These are phyloP conservation scores for Pyricularia sp. DNA, from an alignment of 2,329 filamentous ascomycete genomes.

Conservation along the genomic window DNA sequence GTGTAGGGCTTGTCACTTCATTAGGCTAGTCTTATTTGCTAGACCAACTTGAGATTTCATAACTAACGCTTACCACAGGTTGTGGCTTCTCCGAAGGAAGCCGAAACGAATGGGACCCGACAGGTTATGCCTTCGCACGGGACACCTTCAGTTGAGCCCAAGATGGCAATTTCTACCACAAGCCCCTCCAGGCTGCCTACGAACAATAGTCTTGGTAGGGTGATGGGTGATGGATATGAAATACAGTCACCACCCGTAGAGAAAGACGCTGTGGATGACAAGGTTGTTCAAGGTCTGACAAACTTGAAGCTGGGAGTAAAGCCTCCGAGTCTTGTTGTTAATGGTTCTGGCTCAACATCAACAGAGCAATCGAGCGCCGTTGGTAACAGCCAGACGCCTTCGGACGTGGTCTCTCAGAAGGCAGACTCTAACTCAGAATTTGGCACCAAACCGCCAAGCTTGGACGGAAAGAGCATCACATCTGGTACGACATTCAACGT, in stretches of 20 bases:
- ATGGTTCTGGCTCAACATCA: conserved; percentile 30
- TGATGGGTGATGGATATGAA: not conserved
- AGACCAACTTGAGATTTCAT: conserved; percentile 1
- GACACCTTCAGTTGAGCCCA: not conserved
- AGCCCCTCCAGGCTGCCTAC: not conserved
- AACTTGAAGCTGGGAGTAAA: conserved; percentile 16
- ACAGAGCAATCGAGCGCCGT: conserved; percentile 20
- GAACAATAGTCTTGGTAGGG: not conserved
- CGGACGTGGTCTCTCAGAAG: conserved; percentile 41
- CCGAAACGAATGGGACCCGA: conserved; percentile 5
- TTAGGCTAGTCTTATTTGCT: not conserved
- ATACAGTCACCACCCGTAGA: not conserved
- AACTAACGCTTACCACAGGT: conserved; percentile 8
- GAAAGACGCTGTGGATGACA: conserved; percentile 6
- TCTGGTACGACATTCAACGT: conserved; percentile 82
- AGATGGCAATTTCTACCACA: not conserved
- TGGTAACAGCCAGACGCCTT: conserved; percentile 29
- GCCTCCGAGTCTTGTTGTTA: conserved; percentile 33
- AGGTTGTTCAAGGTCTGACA: conserved; percentile 17
- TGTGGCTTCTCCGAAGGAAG: conserved; percentile 8
- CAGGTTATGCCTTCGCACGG: not conserved
- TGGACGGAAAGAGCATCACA: conserved; percentile 88
- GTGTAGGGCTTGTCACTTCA: conserved; percentile 34
- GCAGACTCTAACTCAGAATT: conserved; percentile 52
- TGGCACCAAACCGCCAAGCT: conserved; percentile 71